Conservation (phyloP, 345 rosid genomes). For the Gossypium sturtianum region DNA sequence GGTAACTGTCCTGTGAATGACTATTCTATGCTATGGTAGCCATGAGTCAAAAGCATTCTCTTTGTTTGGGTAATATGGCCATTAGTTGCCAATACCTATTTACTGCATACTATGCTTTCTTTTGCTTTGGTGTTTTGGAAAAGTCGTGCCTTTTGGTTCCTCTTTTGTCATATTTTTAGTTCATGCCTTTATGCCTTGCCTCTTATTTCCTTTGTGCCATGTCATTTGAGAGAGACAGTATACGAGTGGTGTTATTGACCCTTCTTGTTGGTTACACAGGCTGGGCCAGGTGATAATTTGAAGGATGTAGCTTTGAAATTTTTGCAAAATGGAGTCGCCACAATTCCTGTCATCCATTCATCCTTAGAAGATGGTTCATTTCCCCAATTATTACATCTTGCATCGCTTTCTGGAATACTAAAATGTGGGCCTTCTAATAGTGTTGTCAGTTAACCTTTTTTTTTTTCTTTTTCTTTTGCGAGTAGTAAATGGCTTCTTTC, state of each 20-base stretch:
- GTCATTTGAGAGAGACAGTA: neutral
- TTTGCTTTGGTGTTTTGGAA: neutral
- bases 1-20: too few relatives aligned
- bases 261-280: conserved; percentile 31
- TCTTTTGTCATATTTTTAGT: neutral
- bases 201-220: neutral
- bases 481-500: conserved; percentile 6
- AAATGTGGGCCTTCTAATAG: conserved; percentile 35
- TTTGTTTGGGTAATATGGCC: neutral
- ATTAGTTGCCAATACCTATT: neutral
- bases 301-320: conserved; percentile 46
- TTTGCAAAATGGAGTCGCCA: conserved; percentile 41
- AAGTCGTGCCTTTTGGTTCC: neutral
- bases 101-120: neutral
- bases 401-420: conserved; percentile 41
- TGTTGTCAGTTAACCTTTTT: neutral
- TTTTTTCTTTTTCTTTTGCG: conserved; percentile 13
- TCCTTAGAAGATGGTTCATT: conserved; percentile 49
- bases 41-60: neutral
- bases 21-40: too few relatives aligned
- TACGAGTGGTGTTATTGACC: neutral
- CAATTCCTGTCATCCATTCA: conserved; percentile 45
- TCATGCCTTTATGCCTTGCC: neutral
- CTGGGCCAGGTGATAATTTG: conserved; percentile 44
- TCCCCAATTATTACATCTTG: conserved; percentile 56